These are phyloP conservation scores for Noccaea caerulescens DNA, from an alignment of 345 rosid species.

Conservation along the genomic window DNA sequence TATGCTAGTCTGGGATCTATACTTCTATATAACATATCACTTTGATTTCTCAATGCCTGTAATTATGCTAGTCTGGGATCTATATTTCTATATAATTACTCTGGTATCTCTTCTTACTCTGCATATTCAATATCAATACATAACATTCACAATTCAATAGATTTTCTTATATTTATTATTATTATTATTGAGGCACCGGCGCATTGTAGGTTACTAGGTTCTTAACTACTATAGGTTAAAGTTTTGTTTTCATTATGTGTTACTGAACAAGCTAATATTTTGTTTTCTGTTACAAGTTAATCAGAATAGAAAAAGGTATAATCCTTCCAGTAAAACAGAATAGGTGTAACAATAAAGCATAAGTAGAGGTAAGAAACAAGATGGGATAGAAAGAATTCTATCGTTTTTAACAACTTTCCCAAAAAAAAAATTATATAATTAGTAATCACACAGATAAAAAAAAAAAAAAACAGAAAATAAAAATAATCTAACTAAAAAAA, in stretches of 20 bases:
- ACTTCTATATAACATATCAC: no score
- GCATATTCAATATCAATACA: no score
- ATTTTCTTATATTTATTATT: not conserved
- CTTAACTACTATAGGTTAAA: not conserved
- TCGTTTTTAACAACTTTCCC: constrained; percentile 31
- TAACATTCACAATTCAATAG: not conserved
- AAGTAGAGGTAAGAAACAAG: constrained; percentile 3
- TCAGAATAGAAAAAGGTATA: constrained; percentile 16
- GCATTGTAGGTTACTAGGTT: not conserved
- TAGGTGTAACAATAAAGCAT: constrained; percentile 31
- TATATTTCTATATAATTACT: no score
- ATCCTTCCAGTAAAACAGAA: constrained; percentile 33
- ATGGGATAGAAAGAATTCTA: not conserved
- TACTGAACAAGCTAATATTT: not conserved
- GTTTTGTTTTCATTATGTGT: not conserved
- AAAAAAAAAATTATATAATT: constrained; percentile 1
- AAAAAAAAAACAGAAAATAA: not conserved
- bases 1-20: no score
- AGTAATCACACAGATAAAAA: constrained; percentile 36
- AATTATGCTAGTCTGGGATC: no score
- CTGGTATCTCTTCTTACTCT: no score
- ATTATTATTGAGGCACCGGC: not conserved
- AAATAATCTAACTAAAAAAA: constrained; percentile 29
- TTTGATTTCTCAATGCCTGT: no score
- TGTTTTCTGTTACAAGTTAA: constrained; percentile 18